phyloP scores from a whole-genome alignment of 148 eudicot species.

The Persicaria tinctoria region DNA sequence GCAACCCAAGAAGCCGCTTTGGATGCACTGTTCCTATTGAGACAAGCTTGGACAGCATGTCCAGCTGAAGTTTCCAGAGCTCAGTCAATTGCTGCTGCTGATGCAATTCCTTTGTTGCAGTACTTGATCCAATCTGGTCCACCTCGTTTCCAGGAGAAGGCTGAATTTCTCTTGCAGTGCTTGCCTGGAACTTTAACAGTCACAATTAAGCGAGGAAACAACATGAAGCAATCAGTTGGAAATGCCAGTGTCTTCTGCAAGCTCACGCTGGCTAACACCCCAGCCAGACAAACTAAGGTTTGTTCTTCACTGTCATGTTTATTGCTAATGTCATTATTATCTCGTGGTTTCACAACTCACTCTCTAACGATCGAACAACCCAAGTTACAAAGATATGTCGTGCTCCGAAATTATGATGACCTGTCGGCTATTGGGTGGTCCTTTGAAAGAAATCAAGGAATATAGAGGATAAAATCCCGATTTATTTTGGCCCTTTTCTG shows the following conservation, averaged over 20 bases:
- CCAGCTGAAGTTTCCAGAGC: conserved; percentile 98
- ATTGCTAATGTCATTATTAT: background rate
- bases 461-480: background rate
- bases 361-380: background rate
- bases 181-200: conserved; percentile 88
- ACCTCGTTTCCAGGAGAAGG: conserved; percentile 96
- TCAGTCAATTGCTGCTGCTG: conserved; percentile 95
- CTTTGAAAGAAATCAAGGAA: background rate
- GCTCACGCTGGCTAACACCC: conserved; percentile 86
- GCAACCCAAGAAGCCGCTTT: conserved; percentile 97
- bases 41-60: conserved; percentile 99
- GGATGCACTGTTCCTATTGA: conserved; percentile 81
- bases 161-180: conserved; percentile 90
- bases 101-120: conserved; percentile 87
- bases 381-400: too few species aligned
- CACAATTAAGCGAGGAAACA: conserved; percentile 84
- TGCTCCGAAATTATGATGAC: too few species aligned
- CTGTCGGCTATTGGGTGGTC: background rate
- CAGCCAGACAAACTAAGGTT: conserved; percentile 77
- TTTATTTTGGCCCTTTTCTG: background rate
- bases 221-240: conserved; percentile 95
- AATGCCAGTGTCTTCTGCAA: conserved; percentile 88
- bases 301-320: background rate
- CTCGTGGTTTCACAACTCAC: background rate
- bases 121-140: conserved; percentile 95